Base-by-base conservation (phyloP, 2,329 filamentous ascomycete genomes). In the Thelonectria blattea region DNA sequence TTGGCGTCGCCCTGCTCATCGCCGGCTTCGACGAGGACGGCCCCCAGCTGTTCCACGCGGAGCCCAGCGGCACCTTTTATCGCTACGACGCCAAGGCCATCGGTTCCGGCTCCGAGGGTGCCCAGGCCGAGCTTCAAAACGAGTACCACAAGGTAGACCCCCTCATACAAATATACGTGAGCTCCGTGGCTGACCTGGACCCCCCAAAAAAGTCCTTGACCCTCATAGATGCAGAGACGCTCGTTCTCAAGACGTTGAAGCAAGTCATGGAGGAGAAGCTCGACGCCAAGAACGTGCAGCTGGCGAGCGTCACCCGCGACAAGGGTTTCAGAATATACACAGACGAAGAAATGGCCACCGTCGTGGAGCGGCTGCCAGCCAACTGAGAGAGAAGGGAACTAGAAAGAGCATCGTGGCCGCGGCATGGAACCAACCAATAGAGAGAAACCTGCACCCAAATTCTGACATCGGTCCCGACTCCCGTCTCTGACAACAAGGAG, bases 191-290 rank as follows among this genome's bases (percentile, higher is more conserved):
- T 53, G 68, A 64, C 48, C 15, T 32, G 3, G 11, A 11, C 20
- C n/a, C n/a, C n/a, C n/a, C n/a, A n/a, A n/a, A 12, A 32, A 65
- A 90, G 86, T 98, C 94, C 59, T 85, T 99, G 65, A 97, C 93
- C 43, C 89, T 99, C 64, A 83, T 86, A 58, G 95, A 99, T 75
- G 95, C 95, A 60, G 95, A 99, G 82, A 95, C 93, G 3, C 82
- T 99, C 67, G 93, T 97, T 52, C 83, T 99, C 73, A 98, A 98
- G 87, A 99, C 95, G 39, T 79, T 99, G 77, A 99, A 98, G 86
- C 95, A 99, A 81, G 95, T 99, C 70, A 99, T 99, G 95, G 95
- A 99, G 81, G 95, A 99, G 88, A 99, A 99, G 83, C 85, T 99
- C 62, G 95, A 99, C 76, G 87, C 93, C 66, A 99, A 99, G 87